phyloP scores from a whole-genome alignment of 78 protist species.

The Pelomyxa schiedti region DNA sequence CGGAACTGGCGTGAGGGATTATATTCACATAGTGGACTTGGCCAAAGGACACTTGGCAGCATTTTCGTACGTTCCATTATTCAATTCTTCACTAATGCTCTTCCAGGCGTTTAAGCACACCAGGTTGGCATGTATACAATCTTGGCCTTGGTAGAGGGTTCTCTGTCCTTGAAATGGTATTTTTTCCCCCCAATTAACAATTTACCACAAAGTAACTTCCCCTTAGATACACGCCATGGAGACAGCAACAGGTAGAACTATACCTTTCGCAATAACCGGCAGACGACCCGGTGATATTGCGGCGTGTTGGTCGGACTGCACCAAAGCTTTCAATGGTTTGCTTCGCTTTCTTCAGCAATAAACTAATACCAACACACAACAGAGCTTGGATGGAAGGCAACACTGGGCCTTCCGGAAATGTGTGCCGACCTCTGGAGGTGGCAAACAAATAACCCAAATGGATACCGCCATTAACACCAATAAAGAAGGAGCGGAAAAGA shows the following conservation, averaged over 20 bases:
- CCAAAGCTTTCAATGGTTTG: too few relatives aligned
- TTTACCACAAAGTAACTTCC: too few relatives aligned
- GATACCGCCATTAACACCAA: too few relatives aligned
- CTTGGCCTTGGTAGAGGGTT: conserved; percentile 87
- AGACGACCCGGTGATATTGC: conserved; percentile 51
- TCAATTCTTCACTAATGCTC: not conserved
- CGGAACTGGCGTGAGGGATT: conserved; percentile 98
- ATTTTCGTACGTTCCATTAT: conserved; percentile 4
- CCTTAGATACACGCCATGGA: too few relatives aligned
- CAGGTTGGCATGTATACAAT: conserved; percentile 54
- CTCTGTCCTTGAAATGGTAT: conserved; percentile 78
- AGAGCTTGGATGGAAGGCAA: conserved; percentile 74
- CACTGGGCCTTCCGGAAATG: conserved; percentile 60
- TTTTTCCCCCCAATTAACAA: not conserved
- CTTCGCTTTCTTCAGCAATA: too few relatives aligned
- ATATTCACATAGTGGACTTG: conserved; percentile 91
- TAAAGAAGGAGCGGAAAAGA: too few relatives aligned
- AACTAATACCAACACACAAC: too few relatives aligned
- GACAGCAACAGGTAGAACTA: conserved; percentile 52
- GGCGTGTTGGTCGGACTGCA: conserved; percentile 33
- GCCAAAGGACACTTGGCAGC: conserved; percentile 86
- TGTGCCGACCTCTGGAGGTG: conserved; percentile 83
- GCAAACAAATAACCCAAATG: conserved; percentile 77
- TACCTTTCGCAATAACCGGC: conserved; percentile 28
- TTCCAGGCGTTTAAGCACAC: not conserved